phyloP scores from a whole-genome alignment of 768 basidiomycete genomes.

The Boletus huronensis region DNA sequence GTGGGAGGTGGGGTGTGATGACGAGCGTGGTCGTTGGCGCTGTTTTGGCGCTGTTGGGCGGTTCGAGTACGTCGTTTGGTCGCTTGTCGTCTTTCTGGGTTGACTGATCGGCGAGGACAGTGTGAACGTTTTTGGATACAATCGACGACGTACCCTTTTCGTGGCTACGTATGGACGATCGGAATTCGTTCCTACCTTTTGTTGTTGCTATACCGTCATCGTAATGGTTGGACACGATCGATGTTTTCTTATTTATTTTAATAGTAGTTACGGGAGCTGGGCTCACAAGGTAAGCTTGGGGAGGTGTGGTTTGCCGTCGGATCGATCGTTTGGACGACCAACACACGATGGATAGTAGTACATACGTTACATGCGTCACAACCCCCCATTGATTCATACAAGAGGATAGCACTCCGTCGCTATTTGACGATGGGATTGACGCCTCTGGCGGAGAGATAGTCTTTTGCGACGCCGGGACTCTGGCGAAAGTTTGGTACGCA shows the following conservation, averaged over 20 bases:
- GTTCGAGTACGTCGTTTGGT: neutral
- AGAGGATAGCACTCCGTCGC: no score
- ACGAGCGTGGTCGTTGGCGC: neutral
- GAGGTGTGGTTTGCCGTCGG: no score
- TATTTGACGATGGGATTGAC: conserved; percentile 49
- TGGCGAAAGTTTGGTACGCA: neutral
- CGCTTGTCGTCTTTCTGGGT: neutral
- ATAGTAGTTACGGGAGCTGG: no score
- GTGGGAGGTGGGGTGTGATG: neutral
- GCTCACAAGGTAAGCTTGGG: no score
- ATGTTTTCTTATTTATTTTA: no score
- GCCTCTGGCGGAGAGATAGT: conserved; percentile 61
- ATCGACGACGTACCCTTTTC: neutral
- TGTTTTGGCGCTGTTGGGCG: neutral
- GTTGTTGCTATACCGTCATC: neutral
- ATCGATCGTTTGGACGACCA: no score
- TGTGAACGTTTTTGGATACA: neutral
- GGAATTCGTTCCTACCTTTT: no score
- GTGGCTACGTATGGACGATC: neutral
- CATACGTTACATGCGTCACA: no score
- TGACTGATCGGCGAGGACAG: neutral
- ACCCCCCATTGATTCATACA: no score
- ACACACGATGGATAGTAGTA: no score
- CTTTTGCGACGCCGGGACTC: conserved; percentile 71
- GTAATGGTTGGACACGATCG: neutral